Conservation (phyloP, 768 basidiomycete species). For the Cystofilobasidium bisporidii region DNA sequence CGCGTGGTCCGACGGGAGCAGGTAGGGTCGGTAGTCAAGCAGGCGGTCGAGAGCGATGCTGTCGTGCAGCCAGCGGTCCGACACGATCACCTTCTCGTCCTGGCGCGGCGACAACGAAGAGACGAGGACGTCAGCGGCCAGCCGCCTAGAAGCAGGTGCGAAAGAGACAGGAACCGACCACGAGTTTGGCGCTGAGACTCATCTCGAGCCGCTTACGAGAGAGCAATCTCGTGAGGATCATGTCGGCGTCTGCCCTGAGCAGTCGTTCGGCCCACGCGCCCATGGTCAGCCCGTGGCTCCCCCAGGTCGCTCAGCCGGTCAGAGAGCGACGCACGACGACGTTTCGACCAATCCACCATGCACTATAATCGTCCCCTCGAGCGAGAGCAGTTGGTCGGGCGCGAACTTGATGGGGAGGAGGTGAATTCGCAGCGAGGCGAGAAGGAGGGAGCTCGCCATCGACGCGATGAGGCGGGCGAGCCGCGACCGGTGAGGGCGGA, state of each 20-base stretch:
- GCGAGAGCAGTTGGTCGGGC: neutral
- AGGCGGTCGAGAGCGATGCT: neutral
- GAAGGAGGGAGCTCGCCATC: neutral
- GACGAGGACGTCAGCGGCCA: neutral
- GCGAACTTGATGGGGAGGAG: neutral
- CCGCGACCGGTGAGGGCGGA: no score
- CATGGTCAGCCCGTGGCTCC: no score
- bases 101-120: neutral
- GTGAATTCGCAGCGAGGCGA: neutral
- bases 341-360: neutral
- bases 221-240: neutral
- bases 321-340: no score
- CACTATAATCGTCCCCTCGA: neutral
- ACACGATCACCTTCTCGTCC: constrained; percentile 13
- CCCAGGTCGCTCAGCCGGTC: no score
- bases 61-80: constrained; percentile 12
- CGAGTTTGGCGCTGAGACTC: neutral
- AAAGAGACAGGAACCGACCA: neutral
- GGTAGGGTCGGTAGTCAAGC: constrained; percentile 16
- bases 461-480: no score
- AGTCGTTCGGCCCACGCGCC: no score
- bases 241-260: neutral
- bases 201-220: neutral
- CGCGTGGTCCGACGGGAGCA: constrained; percentile 11
- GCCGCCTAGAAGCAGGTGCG: neutral